These are phyloP conservation scores for Penicillium ucsense DNA, from an alignment of 495 filamentous ascomycete species.

Conservation along the genomic window DNA sequence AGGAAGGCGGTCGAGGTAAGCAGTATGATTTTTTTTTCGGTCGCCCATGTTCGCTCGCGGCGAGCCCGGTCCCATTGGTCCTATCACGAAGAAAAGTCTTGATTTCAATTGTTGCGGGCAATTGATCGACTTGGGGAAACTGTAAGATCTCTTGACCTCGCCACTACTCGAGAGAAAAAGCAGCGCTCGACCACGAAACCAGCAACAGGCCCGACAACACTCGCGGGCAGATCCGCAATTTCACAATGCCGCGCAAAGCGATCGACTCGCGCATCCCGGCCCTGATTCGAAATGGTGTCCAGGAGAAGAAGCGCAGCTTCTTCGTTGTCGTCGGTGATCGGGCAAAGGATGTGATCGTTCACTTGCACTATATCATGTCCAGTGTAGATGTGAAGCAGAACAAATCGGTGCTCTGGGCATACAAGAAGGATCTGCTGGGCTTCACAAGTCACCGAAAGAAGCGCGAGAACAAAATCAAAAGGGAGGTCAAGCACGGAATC, in stretches of 20 bases:
- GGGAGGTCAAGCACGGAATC: constrained; percentile 92
- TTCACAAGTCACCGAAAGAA: constrained; percentile 97
- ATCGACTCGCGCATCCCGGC: constrained; percentile 90
- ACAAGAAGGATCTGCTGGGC: constrained; percentile 92
- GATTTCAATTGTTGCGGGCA: too few relatives aligned
- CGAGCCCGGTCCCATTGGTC: too few relatives aligned
- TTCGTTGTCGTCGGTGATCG: constrained; percentile 94
- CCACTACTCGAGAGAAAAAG: neutral
- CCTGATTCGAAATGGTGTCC: constrained; percentile 89
- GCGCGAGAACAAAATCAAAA: constrained; percentile 94
- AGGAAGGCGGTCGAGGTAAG: constrained; percentile 5
- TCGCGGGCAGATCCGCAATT: constrained; percentile 16
- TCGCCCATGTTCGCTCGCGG: too few relatives aligned
- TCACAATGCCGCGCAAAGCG: constrained; percentile 46
- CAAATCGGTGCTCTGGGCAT: constrained; percentile 98
- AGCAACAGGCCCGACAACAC: constrained; percentile 1
- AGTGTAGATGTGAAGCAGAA: constrained; percentile 86
- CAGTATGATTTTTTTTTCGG: constrained; percentile 20
- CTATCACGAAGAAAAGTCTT: too few relatives aligned
- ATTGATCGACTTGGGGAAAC: too few relatives aligned
- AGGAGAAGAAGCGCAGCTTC: constrained; percentile 96
- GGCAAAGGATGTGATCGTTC: constrained; percentile 93
- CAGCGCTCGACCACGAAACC: neutral
- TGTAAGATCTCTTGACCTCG: too few relatives aligned
- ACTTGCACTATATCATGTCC: constrained; percentile 90